Percentiles rank a stretch among this genome's conserved stretches.
phyloP scores from a whole-genome alignment of 148 eudicot species.

The Fallopia convolvulus region DNA sequence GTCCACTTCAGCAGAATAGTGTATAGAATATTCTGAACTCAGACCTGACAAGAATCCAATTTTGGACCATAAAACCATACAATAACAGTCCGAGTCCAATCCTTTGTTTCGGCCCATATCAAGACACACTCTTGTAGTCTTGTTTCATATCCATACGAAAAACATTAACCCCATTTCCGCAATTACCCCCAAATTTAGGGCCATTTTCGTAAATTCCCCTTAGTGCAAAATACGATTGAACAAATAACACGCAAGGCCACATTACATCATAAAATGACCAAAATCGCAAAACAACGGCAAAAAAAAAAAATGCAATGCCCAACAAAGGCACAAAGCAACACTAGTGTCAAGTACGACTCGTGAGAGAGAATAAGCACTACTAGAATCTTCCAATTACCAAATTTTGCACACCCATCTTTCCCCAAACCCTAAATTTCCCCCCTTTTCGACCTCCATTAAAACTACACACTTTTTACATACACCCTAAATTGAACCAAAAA shows the following conservation, averaged over 20 bases:
- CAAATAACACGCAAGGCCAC: neutral
- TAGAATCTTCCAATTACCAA: neutral
- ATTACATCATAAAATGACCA: neutral
- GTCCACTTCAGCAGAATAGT: neutral
- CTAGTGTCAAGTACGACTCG: neutral
- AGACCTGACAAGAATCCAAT: neutral
- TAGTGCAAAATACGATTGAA: neutral
- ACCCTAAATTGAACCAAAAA: neutral
- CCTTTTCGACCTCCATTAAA: neutral
- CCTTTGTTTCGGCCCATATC: neutral
- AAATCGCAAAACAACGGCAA: neutral
- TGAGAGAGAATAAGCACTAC: neutral
- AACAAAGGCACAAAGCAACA: too few species aligned
- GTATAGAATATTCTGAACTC: neutral
- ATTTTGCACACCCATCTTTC: neutral
- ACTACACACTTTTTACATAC: neutral
- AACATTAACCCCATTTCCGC: neutral
- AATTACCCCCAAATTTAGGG: neutral
- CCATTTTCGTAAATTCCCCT: neutral
- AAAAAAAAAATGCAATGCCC: neutral
- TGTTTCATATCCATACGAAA: neutral
- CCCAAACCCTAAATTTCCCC: conserved; percentile 7
- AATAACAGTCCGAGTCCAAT: neutral
- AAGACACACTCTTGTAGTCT: neutral
- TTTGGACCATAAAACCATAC: neutral